phyloP scores from a whole-genome alignment of 306 rosid genomes.

The Sicyos baderoa region DNA sequence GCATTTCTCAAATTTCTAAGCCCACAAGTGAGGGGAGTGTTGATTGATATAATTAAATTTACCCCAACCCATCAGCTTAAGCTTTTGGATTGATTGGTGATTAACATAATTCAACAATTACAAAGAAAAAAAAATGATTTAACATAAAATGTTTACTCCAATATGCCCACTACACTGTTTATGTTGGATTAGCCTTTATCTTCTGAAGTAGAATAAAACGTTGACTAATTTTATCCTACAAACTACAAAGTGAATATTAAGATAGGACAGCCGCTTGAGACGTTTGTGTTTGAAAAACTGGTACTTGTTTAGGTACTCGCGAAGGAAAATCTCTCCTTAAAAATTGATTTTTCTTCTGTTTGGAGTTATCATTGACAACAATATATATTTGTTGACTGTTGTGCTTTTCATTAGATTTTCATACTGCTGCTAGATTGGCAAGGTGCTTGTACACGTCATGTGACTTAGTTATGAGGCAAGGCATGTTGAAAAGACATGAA shows the following conservation, averaged over 20 bases:
- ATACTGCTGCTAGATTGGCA: conserved; percentile 2
- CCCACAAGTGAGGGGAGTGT: too few species aligned
- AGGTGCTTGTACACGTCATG: conserved; percentile 10
- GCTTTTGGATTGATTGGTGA: too few species aligned
- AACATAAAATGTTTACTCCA: background rate
- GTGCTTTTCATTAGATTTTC: conserved; percentile 15
- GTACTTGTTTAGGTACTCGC: background rate
- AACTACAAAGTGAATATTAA: background rate
- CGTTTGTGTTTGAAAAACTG: background rate
- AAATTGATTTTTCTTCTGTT: conserved; percentile 13
- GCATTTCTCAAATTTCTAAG: too few species aligned
- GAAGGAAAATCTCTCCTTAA: background rate
- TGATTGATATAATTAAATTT: too few species aligned
- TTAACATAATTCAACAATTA: too few species aligned
- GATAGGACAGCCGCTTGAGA: background rate
- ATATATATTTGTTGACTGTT: background rate
- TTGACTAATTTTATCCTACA: background rate
- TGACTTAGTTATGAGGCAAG: background rate
- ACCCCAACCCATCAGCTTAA: too few species aligned
- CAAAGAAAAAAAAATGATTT: background rate
- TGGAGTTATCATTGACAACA: background rate
- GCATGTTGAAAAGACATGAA: conserved; percentile 7
- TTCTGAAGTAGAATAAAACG: background rate
- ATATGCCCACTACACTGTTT: background rate
- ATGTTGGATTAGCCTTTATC: conserved; percentile 7